Base-by-base conservation (phyloP, 176 grass and related monocot genomes). In the Ananas comosus region DNA sequence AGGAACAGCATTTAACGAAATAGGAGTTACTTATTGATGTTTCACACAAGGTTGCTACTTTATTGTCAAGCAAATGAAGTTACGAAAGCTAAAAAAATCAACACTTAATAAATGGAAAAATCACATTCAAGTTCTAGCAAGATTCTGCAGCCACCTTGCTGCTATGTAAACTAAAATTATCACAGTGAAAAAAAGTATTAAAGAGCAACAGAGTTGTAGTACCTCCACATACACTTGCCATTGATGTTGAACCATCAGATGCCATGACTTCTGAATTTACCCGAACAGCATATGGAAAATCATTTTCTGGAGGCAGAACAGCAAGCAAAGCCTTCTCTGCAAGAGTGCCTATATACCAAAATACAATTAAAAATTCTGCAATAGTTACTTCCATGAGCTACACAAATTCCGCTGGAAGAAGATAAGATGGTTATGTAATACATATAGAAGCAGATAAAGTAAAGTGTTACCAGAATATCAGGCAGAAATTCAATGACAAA, bases 181-280 rank as follows among this genome's bases (percentile, higher is more conserved):
- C 3, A 61, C 56, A 21, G 9, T 19, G 21, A 9, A 16, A 61
- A 16, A 16, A 18, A 61, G 9, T 19, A 18, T 18, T 16, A 61
- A 61, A 21, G 9, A 61, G 17, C 56, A 61, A 22, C 10, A 61
- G 13, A 61, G 21, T 9, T 61, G 21, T 61, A 10, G 59, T 82
- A 96, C 92, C 94, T 88, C 84, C 94, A 80, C 94, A 99, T 74
- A 99, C 89, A 84, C 87, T 93, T 69, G 94, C 94, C 94, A 99
- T 99, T 75, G 89, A 93, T 78, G 89, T 99, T 70, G 94, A 99
- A 64, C 94, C 94, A 76, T 99, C 94, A 81, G 89, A 93, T 29
- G 87, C 78, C 94, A 99, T 91, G 74, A 93, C 94, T 87, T 99
- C 94, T 53, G 94, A 91, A 88, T 99, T 99, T 72, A 99, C 66